Base-by-base conservation (phyloP, 2,329 filamentous ascomycete genomes). In the Zopfia rhizophila region DNA sequence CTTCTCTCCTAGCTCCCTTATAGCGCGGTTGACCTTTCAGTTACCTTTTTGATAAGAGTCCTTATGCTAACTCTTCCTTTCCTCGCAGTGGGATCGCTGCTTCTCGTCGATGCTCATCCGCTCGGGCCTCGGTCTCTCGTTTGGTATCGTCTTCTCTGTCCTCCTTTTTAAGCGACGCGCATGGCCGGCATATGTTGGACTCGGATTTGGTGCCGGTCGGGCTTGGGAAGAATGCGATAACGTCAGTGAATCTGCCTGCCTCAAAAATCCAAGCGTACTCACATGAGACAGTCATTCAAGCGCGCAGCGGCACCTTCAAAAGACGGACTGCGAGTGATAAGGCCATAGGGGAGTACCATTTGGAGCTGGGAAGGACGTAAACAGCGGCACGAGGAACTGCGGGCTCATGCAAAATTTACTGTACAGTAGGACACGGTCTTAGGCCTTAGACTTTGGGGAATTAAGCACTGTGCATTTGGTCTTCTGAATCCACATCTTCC, bases 161-260 rank as follows among this genome's bases (percentile, higher is more conserved):
- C 88, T 99, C 48, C 79, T 99, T 44, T 99, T 99, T 85, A 96
- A 96, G 84, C 89, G 95, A 76, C 88, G 94, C 79, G 90, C 94
- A 59, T 99, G 93, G 91, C 94, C 94, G 46, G 94, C 92, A n/a
- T 94, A 91, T 72, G 84, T 96, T 59, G 94, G 94, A 58, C 82
- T 93, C 43, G 94, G 94, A 46, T 97, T 99, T 73, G 94, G 95
- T 72, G 92, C 92, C 56, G 94, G 94, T 66, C 86, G 95, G 68
- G 94, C 94, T 47, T 99, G 96, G 81, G 94, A 99, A 77, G 94
- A 99, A 81, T 97, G 94, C 78, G 96, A 99, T 80, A 89, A 82
- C 64, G 78, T 80, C 60, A 62, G 75, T 74, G 28, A 14, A 35
- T 4, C 17, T 11, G n/a, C 23, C 19, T 13, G 10, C 3, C 27